phyloP scores from a whole-genome alignment of 2,329 filamentous ascomycete species.

The Ceratocystis huliohia region DNA sequence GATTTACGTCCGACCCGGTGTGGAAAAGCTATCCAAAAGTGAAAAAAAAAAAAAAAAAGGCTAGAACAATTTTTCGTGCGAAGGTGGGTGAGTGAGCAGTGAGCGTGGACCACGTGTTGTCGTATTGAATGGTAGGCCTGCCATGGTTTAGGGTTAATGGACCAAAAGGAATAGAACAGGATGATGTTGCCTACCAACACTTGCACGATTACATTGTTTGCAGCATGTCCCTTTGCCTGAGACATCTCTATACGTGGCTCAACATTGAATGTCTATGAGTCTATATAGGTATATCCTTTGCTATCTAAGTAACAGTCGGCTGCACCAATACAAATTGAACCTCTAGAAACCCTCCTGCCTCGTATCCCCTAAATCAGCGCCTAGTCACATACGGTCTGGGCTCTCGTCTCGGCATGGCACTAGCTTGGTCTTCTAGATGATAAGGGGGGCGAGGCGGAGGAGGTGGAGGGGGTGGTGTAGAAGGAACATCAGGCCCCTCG shows the following conservation, averaged over 20 bases:
- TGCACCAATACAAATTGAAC: not conserved
- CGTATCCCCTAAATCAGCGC: not conserved
- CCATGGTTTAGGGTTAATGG: not conserved
- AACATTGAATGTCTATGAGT: not conserved
- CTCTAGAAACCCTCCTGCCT: not conserved
- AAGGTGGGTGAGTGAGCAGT: not conserved
- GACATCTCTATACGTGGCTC: too few species aligned
- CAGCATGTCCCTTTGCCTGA: too few species aligned
- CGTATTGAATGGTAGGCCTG: not conserved
- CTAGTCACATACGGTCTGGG: slow-evolving; percentile 16
- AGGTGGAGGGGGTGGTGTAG: slow-evolving; percentile 14
- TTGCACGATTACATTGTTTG: not conserved
- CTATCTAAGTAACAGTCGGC: not conserved
- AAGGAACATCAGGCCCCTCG: slow-evolving; percentile 10
- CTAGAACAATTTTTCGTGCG: not conserved
- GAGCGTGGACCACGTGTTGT: not conserved
- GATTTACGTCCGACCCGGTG: slow-evolving; percentile 23
- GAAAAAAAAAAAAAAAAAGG: not conserved
- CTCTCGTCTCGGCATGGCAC: slow-evolving; percentile 9
- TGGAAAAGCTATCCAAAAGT: slow-evolving; percentile 1
- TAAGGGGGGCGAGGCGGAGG: slow-evolving; percentile 19
- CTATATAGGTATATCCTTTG: not conserved
- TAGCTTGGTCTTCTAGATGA: slow-evolving; percentile 8
- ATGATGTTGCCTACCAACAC: not conserved
- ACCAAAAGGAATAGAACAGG: not conserved